These are phyloP conservation scores for Mycena chlorophos DNA, from an alignment of 768 basidiomycete species.

Conservation along the genomic window DNA sequence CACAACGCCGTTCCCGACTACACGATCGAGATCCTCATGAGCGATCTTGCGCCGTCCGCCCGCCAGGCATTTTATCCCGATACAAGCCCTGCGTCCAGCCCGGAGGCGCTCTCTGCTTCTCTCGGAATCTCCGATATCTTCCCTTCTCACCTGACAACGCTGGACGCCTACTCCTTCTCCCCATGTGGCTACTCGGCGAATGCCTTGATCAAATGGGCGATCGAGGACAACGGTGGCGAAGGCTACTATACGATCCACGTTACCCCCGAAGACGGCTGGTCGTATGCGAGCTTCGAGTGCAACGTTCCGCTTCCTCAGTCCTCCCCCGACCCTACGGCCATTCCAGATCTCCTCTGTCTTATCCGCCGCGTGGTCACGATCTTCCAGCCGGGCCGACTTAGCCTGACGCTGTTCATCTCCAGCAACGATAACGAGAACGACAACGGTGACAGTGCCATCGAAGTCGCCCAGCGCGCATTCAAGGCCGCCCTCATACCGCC, in stretches of 20 bases:
- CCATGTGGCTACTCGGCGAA: conserved; percentile 98
- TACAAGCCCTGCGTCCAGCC: conserved; percentile 34
- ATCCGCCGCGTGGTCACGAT: conserved; percentile 88
- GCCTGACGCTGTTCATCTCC: conserved; percentile 89
- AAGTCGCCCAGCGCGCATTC: conserved; percentile 75
- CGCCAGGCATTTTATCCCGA: conserved; percentile 73
- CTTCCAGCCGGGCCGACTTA: conserved; percentile 85
- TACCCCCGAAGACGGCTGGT: conserved; percentile 97
- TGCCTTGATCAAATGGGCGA: conserved; percentile 73
- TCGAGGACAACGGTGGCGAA: conserved; percentile 52
- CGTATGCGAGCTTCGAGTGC: conserved; percentile 98
- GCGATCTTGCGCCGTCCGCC: conserved; percentile 74
- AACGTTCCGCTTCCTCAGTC: conserved; percentile 74
- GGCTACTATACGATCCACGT: conserved; percentile 99
- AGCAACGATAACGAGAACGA: conserved; percentile 52
- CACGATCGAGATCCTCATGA: conserved; percentile 99
- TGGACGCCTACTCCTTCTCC: conserved; percentile 91
- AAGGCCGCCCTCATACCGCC: conserved; percentile 61
- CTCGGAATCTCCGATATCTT: conserved; percentile 85
- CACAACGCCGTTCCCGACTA: conserved; percentile 60
- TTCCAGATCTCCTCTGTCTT: conserved; percentile 79
- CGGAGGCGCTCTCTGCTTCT: conserved; percentile 61
- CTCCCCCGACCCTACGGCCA: conserved; percentile 33
- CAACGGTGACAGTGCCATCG: conserved; percentile 55
- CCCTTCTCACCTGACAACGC: conserved; percentile 70